Percentiles rank a stretch among this genome's conserved stretches.
These are phyloP conservation scores for Vachellia pachyceras DNA, from an alignment of 306 rosid species.

Conservation along the genomic window DNA sequence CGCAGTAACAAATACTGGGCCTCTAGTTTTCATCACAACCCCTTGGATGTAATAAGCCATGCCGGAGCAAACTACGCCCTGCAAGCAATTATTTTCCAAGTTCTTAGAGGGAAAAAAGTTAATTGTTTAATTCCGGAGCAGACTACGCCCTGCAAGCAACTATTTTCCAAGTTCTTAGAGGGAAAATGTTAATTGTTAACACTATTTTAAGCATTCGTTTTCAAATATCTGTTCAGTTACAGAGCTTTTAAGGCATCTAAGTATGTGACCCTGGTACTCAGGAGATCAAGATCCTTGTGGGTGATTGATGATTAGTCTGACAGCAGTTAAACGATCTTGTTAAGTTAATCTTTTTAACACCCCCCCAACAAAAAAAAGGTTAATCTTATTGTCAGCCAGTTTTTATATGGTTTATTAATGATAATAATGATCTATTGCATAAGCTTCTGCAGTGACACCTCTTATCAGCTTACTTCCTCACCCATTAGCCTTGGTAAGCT, in stretches of 20 bases:
- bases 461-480: not conserved
- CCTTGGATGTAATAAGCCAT: constrained; percentile 89
- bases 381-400: not conserved
- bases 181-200: not conserved
- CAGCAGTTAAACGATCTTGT: not conserved
- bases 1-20: constrained; percentile 92
- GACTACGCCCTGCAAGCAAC: constrained; percentile 67
- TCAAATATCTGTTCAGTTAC: not conserved
- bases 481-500: not conserved
- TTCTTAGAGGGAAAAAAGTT: not conserved
- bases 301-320: not conserved
- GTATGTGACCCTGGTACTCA: not conserved
- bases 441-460: not conserved
- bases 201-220: not conserved
- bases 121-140: no score
- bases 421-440: not conserved
- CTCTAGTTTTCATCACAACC: constrained; percentile 75
- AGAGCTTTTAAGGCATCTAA: not conserved
- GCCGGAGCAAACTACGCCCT: constrained; percentile 83
- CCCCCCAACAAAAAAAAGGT: no score
- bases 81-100: constrained; percentile 27
- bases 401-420: not conserved
- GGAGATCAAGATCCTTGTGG: not conserved
- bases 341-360: not conserved
- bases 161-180: not conserved